phyloP scores from a whole-genome alignment of 1,284 basidiomycete species.

The Testicularia cyperi region DNA sequence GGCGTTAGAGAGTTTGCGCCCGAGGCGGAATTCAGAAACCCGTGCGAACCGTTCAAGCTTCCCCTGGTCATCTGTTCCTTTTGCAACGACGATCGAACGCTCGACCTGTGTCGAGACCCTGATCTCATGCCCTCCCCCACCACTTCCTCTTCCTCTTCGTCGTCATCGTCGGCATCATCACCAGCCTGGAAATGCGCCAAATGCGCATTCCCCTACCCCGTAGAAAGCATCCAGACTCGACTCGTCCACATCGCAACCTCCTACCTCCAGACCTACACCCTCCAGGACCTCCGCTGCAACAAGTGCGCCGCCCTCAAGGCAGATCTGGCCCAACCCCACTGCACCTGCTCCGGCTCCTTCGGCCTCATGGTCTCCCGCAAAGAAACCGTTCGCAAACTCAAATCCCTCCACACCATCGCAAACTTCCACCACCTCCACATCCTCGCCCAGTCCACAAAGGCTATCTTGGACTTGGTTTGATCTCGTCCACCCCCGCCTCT shows the following conservation, averaged over 20 bases:
- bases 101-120: slow-evolving; percentile 92
- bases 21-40: slow-evolving; percentile 69
- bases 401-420: slow-evolving; percentile 33
- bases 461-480: no score
- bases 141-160: background rate
- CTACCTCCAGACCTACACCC: slow-evolving; percentile 75
- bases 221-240: slow-evolving; percentile 78
- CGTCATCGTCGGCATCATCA: background rate
- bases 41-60: slow-evolving; percentile 85
- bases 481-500: no score
- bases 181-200: slow-evolving; percentile 60
- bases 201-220: slow-evolving; percentile 87
- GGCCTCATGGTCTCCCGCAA: slow-evolving; percentile 42
- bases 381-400: slow-evolving; percentile 45
- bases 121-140: slow-evolving; percentile 70
- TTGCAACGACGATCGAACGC: slow-evolving; percentile 85
- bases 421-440: slow-evolving; percentile 38
- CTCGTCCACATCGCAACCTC: slow-evolving; percentile 76
- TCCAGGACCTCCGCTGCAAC: slow-evolving; percentile 78
- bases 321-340: slow-evolving; percentile 81
- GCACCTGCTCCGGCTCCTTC: slow-evolving; percentile 75
- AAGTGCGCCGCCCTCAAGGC: slow-evolving; percentile 86
- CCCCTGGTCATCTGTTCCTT: slow-evolving; percentile 84
- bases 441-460: no score
- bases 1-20: slow-evolving; percentile 76